phyloP scores from a whole-genome alignment of 805 yeast species.

The Diddensiella transvaalensis region DNA sequence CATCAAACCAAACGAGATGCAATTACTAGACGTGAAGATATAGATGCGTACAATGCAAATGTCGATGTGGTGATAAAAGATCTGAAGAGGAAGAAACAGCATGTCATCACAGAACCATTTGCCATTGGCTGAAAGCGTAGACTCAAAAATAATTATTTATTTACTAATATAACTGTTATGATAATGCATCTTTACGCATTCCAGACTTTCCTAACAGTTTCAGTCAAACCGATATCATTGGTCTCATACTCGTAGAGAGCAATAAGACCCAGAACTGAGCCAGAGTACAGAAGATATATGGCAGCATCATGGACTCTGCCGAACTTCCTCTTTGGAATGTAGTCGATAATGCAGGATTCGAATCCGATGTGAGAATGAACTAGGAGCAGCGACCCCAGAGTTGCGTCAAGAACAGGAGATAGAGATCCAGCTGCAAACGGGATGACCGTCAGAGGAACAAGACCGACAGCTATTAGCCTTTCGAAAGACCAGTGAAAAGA shows the following conservation, averaged over 20 bases:
- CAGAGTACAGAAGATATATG: slow-evolving; percentile 62
- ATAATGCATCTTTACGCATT: slow-evolving; percentile 33
- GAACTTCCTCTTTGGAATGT: slow-evolving; percentile 82
- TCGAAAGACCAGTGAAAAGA: slow-evolving; percentile 94
- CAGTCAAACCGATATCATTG: slow-evolving; percentile 72
- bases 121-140: neutral
- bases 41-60: neutral
- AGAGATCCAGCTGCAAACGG: slow-evolving; percentile 76
- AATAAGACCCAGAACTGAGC: slow-evolving; percentile 64
- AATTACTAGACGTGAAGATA: neutral
- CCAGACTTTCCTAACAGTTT: slow-evolving; percentile 65
- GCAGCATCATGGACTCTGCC: slow-evolving; percentile 73
- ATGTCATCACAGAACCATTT: neutral
- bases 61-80: neutral
- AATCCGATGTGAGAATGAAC: slow-evolving; percentile 84
- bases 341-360: slow-evolving; percentile 88
- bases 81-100: neutral
- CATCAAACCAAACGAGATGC: neutral
- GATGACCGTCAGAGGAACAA: slow-evolving; percentile 71
- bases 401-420: slow-evolving; percentile 68
- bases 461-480: slow-evolving; percentile 59
- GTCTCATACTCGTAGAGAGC: slow-evolving; percentile 80
- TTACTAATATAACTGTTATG: neutral
- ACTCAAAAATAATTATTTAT: slow-evolving; percentile 4
- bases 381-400: slow-evolving; percentile 60